A percentile compares a stretch with the other conserved stretches of the same genome.
Conservation (phyloP, 2,329 filamentous ascomycete genomes). For the Claviceps pazoutovae region DNA sequence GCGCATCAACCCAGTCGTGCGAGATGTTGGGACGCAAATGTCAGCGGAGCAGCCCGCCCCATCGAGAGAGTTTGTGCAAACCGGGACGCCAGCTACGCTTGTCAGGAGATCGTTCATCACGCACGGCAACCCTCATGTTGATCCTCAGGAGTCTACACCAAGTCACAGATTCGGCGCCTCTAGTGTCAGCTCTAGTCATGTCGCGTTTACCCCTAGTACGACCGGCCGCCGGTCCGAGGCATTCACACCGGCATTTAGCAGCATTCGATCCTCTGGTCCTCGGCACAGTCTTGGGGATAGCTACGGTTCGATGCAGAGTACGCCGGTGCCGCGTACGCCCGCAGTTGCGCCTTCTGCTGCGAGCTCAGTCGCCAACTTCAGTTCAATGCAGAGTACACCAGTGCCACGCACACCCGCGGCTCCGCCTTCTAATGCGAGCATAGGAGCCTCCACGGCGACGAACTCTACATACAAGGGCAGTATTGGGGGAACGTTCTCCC, state of each 20-base stretch:
- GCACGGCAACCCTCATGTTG: conserved; percentile 68
- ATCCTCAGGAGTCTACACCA: conserved; percentile 41
- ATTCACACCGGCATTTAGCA: conserved; percentile 17
- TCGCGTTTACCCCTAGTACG: conserved; percentile 12
- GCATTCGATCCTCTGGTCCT: conserved; percentile 15
- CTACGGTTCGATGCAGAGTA: conserved; percentile 9
- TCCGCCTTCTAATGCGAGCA: conserved; percentile 10
- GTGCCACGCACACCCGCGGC: conserved; percentile 10
- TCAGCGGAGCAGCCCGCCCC: conserved; percentile 32
- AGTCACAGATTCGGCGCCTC: conserved; percentile 9
- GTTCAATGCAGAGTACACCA: neutral
- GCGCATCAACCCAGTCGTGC: conserved; percentile 64
- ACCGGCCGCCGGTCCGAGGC: conserved; percentile 15
- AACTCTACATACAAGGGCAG: conserved; percentile 47
- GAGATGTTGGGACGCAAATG: conserved; percentile 68
- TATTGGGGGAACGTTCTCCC: conserved; percentile 58
- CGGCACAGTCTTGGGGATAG: conserved; percentile 22
- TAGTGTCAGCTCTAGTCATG: conserved; percentile 11
- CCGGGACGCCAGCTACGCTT: conserved; percentile 42
- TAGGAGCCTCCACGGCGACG: conserved; percentile 12
- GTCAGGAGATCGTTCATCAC: conserved; percentile 67
- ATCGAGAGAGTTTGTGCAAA: conserved; percentile 29
- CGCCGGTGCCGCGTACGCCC: conserved; percentile 7
- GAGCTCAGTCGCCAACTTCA: conserved; percentile 5
- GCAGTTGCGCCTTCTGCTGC: conserved; percentile 13